Conservation (phyloP, 2,329 filamentous ascomycete genomes). For the Orbilia javanica region DNA sequence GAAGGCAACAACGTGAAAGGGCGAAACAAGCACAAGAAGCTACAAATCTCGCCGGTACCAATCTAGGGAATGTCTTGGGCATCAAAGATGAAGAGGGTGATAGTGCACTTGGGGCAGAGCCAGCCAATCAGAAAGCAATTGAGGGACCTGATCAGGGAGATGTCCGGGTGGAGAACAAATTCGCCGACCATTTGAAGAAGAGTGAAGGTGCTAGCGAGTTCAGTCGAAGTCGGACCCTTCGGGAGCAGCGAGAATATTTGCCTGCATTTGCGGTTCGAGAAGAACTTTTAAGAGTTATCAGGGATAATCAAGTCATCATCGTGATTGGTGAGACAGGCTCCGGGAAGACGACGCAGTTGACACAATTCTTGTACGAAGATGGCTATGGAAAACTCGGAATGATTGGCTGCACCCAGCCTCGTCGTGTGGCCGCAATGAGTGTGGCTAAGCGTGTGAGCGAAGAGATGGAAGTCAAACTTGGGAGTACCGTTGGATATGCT, state of each 20-base stretch:
- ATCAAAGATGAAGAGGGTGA: conserved; percentile 91
- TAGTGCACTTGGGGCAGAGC: conserved; percentile 76
- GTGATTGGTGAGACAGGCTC: conserved; percentile 98
- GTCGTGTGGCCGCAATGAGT: conserved; percentile 98
- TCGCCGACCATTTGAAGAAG: conserved; percentile 90
- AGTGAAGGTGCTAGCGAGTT: conserved; percentile 85
- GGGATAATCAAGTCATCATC: conserved; percentile 96
- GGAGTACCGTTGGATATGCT: conserved; percentile 90
- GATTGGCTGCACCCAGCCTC: conserved; percentile 96
- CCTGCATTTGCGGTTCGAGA: conserved; percentile 97
- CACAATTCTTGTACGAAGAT: conserved; percentile 95
- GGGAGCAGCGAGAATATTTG: conserved; percentile 91
- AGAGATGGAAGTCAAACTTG: conserved; percentile 95
- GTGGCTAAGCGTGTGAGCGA: conserved; percentile 98
- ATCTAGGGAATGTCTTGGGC: conserved; percentile 93
- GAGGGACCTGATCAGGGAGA: conserved; percentile 77
- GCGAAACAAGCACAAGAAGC: conserved; percentile 95
- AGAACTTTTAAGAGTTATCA: conserved; percentile 88
- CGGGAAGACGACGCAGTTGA: conserved; percentile 96
- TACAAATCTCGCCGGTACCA: conserved; percentile 90
- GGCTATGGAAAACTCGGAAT: conserved; percentile 88
- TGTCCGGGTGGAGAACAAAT: conserved; percentile 76
- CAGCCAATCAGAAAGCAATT: conserved; percentile 67
- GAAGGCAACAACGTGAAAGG: conserved; percentile 89
- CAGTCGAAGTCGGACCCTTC: conserved; percentile 88